Conservation (phyloP, 176 grass and related monocot species). For the Echinochloa phyllopogon region DNA sequence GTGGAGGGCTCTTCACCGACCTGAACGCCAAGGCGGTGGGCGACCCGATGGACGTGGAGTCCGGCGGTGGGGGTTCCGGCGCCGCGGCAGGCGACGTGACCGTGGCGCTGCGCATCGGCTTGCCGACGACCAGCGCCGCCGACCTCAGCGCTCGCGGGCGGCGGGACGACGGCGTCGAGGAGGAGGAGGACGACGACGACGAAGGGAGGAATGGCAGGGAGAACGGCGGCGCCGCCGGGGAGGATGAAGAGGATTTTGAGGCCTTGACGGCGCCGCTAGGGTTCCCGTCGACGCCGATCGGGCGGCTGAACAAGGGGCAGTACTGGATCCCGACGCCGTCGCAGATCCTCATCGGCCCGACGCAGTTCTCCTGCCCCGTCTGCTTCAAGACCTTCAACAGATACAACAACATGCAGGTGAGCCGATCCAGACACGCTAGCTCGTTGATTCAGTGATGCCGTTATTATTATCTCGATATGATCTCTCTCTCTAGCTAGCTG, state of each 20-base stretch:
- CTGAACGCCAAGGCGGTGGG: conserved; percentile 46
- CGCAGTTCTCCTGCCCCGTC: conserved; percentile 93
- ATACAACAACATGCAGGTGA: conserved; percentile 99
- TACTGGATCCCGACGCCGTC: conserved; percentile 98
- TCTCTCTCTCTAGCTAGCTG: background rate
- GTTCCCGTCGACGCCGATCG: conserved; percentile 66
- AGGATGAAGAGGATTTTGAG: background rate
- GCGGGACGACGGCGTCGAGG: background rate
- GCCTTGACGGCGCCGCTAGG: conserved; percentile 49
- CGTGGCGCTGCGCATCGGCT: conserved; percentile 80
- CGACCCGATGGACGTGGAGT: conserved; percentile 62
- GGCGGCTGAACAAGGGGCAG: conserved; percentile 74
- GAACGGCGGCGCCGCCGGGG: background rate
- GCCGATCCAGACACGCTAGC: background rate
- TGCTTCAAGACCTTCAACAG: conserved; percentile 96
- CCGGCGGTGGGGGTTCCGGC: background rate
- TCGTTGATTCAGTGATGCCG: background rate
- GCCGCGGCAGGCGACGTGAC: conserved; percentile 46
- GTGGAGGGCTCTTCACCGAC: conserved; percentile 36
- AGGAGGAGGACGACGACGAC: conserved; percentile 9
- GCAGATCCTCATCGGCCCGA: conserved; percentile 91
- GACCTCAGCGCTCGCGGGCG: conserved; percentile 32
- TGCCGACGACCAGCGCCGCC: conserved; percentile 40
- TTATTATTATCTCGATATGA: too few relatives aligned
- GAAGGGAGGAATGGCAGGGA: background rate